phyloP scores from a whole-genome alignment of 139 green algal species.

The Chlorella sp. region DNA sequence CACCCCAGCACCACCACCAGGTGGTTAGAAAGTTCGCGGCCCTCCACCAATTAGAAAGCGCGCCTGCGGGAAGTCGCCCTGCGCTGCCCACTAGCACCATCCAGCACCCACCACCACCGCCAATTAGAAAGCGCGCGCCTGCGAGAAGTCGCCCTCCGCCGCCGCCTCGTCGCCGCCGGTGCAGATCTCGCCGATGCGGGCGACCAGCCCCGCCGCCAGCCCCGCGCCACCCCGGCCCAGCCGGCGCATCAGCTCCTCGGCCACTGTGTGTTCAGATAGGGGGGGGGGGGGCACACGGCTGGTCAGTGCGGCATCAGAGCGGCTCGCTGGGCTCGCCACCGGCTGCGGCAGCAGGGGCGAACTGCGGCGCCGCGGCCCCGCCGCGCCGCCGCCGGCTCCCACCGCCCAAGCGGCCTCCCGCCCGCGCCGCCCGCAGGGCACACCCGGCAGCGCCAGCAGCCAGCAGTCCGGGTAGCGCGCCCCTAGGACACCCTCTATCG shows the following conservation, averaged over 20 bases:
- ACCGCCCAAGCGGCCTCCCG: too few species aligned
- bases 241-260: constrained; percentile 46
- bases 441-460: constrained; percentile 70
- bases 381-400: too few species aligned
- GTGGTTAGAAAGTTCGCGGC: too few species aligned
- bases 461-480: constrained; percentile 74
- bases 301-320: too few species aligned
- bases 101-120: not conserved
- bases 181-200: constrained; percentile 58
- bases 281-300: not conserved
- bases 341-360: too few species aligned
- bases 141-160: constrained; percentile 36
- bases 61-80: too few species aligned
- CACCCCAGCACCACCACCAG: too few species aligned
- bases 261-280: constrained; percentile 55
- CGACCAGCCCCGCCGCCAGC: constrained; percentile 41
- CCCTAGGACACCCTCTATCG: constrained; percentile 65
- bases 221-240: constrained; percentile 43
- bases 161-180: constrained; percentile 58
- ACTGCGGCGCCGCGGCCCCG: too few species aligned
- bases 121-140: constrained; percentile 4
- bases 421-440: too few species aligned
- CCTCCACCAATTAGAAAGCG: too few species aligned
- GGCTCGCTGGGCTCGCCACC: not conserved
- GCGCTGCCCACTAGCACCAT: not conserved